Evolutionary conservation across 23 red algal species (phyloP).

Genomic region (Gracilaria domingensis): DNA sequence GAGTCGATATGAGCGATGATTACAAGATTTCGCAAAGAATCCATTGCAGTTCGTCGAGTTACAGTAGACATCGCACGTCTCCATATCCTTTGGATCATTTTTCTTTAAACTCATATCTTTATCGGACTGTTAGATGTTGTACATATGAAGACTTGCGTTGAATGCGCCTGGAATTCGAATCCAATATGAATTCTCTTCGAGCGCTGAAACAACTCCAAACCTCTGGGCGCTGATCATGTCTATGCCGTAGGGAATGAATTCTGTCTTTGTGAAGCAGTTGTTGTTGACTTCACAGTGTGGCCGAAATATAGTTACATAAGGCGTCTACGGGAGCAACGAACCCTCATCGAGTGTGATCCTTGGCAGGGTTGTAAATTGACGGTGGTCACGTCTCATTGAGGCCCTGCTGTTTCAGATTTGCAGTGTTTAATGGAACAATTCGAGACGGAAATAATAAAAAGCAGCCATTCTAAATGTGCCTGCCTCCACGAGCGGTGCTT

Average conservation of each 20-base stretch:
- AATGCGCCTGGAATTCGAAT: background rate
- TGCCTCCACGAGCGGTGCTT: background rate
- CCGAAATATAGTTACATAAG: background rate
- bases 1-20: slow-evolving; percentile 94
- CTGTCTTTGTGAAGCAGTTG: too few species aligned
- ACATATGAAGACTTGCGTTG: background rate
- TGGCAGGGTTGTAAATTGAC: too few species aligned
- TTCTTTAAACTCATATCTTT: background rate
- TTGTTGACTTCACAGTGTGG: background rate
- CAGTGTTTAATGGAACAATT: background rate
- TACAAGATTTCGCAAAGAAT: slow-evolving; percentile 75
- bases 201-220: too few species aligned
- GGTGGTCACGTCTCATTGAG: too few species aligned
- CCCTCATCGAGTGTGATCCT: too few species aligned
- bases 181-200: too few species aligned
- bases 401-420: background rate
- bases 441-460: background rate
- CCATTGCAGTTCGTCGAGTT: slow-evolving; percentile 3
- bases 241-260: background rate
- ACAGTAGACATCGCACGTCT: slow-evolving; percentile 19
- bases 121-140: background rate
- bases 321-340: too few species aligned
- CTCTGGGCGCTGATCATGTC: background rate
- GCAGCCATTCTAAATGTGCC: too few species aligned
- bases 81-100: slow-evolving; percentile 9